Evolutionary conservation across 2,329 filamentous ascomycete species (phyloP), one percentile per base, ranked within the genome.

Genomic region (Penicillium verrucosum): DNA sequence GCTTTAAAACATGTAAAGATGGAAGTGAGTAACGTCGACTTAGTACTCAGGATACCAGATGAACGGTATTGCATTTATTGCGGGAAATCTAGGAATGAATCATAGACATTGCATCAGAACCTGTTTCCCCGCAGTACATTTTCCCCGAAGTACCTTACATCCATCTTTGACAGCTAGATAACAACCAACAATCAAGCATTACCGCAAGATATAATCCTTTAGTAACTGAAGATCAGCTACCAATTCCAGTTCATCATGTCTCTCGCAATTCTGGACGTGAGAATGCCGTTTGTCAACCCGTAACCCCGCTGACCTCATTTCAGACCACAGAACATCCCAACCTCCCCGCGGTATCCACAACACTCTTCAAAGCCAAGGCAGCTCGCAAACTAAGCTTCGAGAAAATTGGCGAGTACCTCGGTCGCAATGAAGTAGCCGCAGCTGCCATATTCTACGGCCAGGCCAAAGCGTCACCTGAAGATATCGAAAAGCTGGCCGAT

Each of bases 381-480:
- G 72, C 77, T 54, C 88, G 89, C 75, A 82, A 85, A 63, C 82
- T 96, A 36, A 89, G 82, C 67, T 97, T 96, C 71, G 89, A 91
- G 71, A 77, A 84, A 42, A 92, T 97, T 68, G 90, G 85, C 50
- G 76, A 85, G 63, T 80, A 86, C 30, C 81, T 96, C 54, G 86
- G 85, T 60, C 89, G 92, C 61, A 86, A 88, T 69, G 89, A 96
- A 76, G 89, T 96, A 41, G 90, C 90, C 40, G 85, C 89, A 4
- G 92, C 92, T 2, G 92, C 92, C 2, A 79, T 96, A 61, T 97
- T 97, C 82, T 96, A 96, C 73, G 92, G 92, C 30, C 90, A 94
- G 73, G 86, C 89, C 6, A 85, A 85, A 66, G 89, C 90, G 1
- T 88, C 86, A 0, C 68, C 82, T 0, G 87, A 89, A 60, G 90